Evolutionary conservation across 352 stramenopile species (phyloP), one percentile per base, ranked within the genome.

Genomic region (Aphanomyces stellatus): DNA sequence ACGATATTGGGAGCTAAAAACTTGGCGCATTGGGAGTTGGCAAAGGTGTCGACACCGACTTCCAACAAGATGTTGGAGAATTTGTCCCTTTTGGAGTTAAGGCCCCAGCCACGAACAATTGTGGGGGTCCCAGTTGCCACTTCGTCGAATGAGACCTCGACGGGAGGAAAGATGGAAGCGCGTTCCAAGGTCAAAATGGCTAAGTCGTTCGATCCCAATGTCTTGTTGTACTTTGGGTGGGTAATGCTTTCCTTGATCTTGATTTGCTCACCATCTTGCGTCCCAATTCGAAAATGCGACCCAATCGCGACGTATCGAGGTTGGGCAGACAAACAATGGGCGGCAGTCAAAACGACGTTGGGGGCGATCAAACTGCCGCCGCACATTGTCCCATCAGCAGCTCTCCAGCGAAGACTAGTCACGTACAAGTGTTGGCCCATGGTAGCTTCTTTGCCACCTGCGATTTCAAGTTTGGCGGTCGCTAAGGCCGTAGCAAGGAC

Each of bases 321-420:
- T 71, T 31, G 64, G n/a, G n/a, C 37, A 46, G 37, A 22, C 0
- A 74, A 71, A 35, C 79, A 88, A 65, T 90, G 80, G 0, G 80
- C 79, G 1, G 79, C 82, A 11, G 79, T 89, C 48, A 91, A 74
- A n/a, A 91, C 75, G 53, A 85, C 76, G 35, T 72, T 86, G 27
- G 80, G 75, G 13, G 79, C 80, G 69, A 91, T 87, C 56, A 91
- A 79, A 30, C 76, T 85, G 27, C 77, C 80, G 28, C 78, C 78
- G 56, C 82, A 91, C 49, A 81, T 81, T 51, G 72, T 69, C 34
- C 56, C 76, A 8, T 24, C 51, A 1, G 25, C 25, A 7, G 22
- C 30, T 13, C 8, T n/a, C 22, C 11, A 4, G 25, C 51, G 51
- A 22, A 37, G 28, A 59, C 51, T 25, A 10, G 51, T 37, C 22